Conservation (phyloP, 2,329 filamentous ascomycete genomes). For the Nemania sp. region DNA sequence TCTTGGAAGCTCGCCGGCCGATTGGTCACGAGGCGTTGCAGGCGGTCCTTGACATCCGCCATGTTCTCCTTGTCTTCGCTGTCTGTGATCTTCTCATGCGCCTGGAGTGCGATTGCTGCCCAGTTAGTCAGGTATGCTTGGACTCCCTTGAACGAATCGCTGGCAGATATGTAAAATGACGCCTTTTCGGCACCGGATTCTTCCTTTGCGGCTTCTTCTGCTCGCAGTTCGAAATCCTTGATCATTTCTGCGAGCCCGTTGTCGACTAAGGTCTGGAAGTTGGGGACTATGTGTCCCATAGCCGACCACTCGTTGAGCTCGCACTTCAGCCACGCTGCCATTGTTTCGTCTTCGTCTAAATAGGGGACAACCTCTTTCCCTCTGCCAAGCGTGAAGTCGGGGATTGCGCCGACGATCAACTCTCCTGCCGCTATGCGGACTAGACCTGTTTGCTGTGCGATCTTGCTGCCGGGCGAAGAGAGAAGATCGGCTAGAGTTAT, state of each 20-base stretch:
- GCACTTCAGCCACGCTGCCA: slow-evolving; percentile 24
- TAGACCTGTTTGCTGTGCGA: slow-evolving; percentile 15
- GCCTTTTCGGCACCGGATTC: slow-evolving; percentile 2
- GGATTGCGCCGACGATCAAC: slow-evolving; percentile 22
- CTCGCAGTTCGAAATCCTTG: slow-evolving; percentile 8
- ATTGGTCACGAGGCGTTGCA: slow-evolving; percentile 4
- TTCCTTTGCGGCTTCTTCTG: background rate
- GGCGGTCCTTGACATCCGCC: slow-evolving; percentile 15
- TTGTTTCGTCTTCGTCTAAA: slow-evolving; percentile 19
- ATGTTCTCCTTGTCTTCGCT: slow-evolving; percentile 15
- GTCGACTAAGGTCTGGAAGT: slow-evolving; percentile 23
- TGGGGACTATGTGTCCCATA: slow-evolving; percentile 25
- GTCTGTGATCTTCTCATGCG: background rate
- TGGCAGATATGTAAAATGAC: slow-evolving; percentile 19
- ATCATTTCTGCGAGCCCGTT: slow-evolving; percentile 15
- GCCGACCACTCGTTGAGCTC: slow-evolving; percentile 14
- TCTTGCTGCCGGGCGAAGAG: slow-evolving; percentile 16
- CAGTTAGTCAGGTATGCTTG: slow-evolving; percentile 22
- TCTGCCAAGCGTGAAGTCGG: slow-evolving; percentile 25
- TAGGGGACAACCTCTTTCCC: slow-evolving; percentile 25
- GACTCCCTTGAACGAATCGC: slow-evolving; percentile 20
- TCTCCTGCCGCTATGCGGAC: slow-evolving; percentile 20
- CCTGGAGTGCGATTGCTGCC: slow-evolving; percentile 16
- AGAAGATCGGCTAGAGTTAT: slow-evolving; percentile 17
- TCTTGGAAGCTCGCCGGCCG: slow-evolving; percentile 21